Evolutionary conservation across 306 rosid genomes (phyloP).

Genomic region (Betula pendula): DNA sequence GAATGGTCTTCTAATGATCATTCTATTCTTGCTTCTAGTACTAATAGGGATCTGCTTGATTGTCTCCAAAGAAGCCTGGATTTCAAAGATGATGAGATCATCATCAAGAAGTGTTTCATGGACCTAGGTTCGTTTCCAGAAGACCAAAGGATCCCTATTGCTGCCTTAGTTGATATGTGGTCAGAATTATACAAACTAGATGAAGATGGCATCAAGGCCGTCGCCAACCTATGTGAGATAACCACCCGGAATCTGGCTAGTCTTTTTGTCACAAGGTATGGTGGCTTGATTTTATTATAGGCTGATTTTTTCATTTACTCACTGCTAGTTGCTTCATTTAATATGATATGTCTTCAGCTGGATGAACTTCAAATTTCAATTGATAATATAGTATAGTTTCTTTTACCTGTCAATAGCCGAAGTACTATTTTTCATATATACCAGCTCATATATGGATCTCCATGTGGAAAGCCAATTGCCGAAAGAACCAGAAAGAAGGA

Average conservation of each 20-base stretch:
- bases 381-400: too few species aligned
- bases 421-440: too few species aligned
- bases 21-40: constrained; percentile 41
- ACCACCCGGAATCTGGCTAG: constrained; percentile 35
- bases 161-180: constrained; percentile 60
- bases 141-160: constrained; percentile 51
- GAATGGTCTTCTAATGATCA: constrained; percentile 39
- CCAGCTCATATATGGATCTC: too few species aligned
- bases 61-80: constrained; percentile 48
- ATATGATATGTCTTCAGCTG: too few species aligned
- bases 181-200: constrained; percentile 44
- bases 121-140: constrained; percentile 73
- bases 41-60: constrained; percentile 34
- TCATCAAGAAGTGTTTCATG: constrained; percentile 60
- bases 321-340: too few species aligned
- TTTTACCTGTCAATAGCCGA: too few species aligned
- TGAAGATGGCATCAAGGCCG: constrained; percentile 35
- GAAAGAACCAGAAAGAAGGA: not conserved
- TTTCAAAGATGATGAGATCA: constrained; percentile 34
- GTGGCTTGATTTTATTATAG: not conserved
- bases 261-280: constrained; percentile 60
- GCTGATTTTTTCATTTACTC: not conserved
- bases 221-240: constrained; percentile 34
- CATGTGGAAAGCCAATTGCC: too few species aligned
- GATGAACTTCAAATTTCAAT: too few species aligned